phyloP scores from a whole-genome alignment of 345 rosid species.

The Diplotaxis tenuifolia region DNA sequence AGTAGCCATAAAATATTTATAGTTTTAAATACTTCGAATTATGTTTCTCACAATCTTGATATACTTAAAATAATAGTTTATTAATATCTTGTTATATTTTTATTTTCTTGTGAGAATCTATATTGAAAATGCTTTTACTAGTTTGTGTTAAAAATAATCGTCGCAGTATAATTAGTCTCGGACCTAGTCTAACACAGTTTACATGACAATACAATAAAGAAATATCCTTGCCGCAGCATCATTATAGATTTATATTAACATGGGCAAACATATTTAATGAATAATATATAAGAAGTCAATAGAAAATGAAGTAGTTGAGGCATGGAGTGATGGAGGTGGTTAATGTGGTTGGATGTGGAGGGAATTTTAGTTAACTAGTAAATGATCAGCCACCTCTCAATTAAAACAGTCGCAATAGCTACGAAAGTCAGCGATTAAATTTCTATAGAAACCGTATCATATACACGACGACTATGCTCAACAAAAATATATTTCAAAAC shows the following conservation, averaged over 20 bases:
- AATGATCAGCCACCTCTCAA: not conserved
- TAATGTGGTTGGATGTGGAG: conserved; percentile 3
- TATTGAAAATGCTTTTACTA: not conserved
- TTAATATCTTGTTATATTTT: not conserved
- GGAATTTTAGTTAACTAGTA: not conserved
- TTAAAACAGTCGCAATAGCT: conserved; percentile 7
- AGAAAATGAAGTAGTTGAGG: not conserved
- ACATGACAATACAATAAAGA: not conserved
- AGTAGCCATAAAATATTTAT: too few species aligned
- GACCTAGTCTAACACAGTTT: conserved; percentile 2
- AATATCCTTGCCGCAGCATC: not conserved
- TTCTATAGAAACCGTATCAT: not conserved
- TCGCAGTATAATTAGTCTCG: not conserved
- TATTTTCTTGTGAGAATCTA: not conserved
- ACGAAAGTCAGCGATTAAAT: not conserved
- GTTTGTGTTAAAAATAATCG: not conserved
- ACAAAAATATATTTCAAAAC: not conserved
- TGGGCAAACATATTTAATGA: not conserved
- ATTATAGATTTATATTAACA: not conserved
- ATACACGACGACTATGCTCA: not conserved
- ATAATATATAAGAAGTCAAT: not conserved
- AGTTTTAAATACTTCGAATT: too few species aligned
- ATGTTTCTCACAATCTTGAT: too few species aligned
- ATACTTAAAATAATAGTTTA: too few species aligned
- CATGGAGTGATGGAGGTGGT: too few species aligned